phyloP scores from a whole-genome alignment of 2,329 filamentous ascomycete species.

The Aspergillus ibericus region DNA sequence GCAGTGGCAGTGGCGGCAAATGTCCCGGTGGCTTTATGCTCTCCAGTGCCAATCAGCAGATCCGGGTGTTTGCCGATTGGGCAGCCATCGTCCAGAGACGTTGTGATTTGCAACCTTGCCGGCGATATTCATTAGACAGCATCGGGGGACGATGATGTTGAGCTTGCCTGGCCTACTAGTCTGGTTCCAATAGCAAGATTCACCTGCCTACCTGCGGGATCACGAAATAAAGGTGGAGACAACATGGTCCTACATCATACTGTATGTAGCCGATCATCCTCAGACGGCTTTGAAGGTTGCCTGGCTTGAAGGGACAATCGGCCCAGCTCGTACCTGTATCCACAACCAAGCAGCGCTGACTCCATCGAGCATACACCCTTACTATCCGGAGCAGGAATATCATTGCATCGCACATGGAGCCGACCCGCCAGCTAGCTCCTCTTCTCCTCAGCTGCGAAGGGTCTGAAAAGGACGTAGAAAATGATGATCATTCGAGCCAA shows the following conservation, averaged over 20 bases:
- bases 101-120: not conserved
- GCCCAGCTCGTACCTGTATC: conserved; percentile 4
- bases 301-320: not conserved
- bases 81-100: not conserved
- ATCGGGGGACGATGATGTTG: not conserved
- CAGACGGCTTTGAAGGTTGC: not conserved
- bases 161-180: not conserved
- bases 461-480: not conserved
- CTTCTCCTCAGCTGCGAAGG: not conserved
- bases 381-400: not conserved
- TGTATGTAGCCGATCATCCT: conserved; percentile 1
- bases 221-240: not conserved
- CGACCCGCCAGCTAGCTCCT: conserved; percentile 4
- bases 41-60: conserved; percentile 1
- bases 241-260: not conserved
- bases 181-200: not conserved
- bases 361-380: conserved; percentile 3
- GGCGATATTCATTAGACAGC: not conserved
- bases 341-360: conserved; percentile 3
- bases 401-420: not conserved
- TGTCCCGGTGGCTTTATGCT: conserved; percentile 1
- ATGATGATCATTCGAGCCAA: not conserved
- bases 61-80: not conserved
- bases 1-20: conserved; percentile 5
- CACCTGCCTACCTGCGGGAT: not conserved